Percentiles rank a stretch among this genome's conserved stretches.
Evolutionary conservation across 805 yeast species (phyloP).

Genomic region (Priceomyces carsonii): DNA sequence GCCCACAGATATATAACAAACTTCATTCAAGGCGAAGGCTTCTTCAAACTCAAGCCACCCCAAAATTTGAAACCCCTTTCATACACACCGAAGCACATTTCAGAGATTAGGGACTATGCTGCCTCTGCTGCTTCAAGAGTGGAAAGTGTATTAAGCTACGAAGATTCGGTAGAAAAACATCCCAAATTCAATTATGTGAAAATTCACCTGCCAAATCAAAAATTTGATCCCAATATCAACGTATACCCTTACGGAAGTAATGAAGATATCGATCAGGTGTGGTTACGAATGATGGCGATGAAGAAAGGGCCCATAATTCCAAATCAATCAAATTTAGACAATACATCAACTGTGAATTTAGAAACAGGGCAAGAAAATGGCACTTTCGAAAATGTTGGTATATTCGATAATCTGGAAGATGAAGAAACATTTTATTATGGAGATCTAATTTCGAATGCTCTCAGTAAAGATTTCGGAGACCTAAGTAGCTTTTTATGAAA

Average conservation of each 20-base stretch:
- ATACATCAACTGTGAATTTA: not conserved
- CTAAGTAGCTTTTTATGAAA: no score
- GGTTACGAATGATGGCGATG: conserved; percentile 22
- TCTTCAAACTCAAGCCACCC: not conserved
- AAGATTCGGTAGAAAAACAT: not conserved
- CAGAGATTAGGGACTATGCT: not conserved
- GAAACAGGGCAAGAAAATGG: not conserved
- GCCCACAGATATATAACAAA: conserved; percentile 33
- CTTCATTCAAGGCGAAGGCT: not conserved
- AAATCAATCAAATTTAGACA: not conserved
- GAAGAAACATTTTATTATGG: not conserved
- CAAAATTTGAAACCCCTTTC: not conserved
- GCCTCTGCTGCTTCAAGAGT: not conserved
- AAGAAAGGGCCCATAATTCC: conserved; percentile 3
- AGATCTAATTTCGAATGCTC: not conserved
- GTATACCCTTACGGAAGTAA: conserved; percentile 1
- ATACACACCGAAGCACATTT: not conserved
- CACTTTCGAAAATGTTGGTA: not conserved
- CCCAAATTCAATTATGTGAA: no score
- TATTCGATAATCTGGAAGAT: not conserved
- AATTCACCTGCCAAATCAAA: no score
- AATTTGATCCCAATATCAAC: not conserved
- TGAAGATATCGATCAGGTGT: conserved; percentile 19
- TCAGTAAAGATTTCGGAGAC: not conserved
- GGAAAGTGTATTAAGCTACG: not conserved